Conservation (phyloP, 2,329 filamentous ascomycete genomes). For the Microsporum ferrugineum region DNA sequence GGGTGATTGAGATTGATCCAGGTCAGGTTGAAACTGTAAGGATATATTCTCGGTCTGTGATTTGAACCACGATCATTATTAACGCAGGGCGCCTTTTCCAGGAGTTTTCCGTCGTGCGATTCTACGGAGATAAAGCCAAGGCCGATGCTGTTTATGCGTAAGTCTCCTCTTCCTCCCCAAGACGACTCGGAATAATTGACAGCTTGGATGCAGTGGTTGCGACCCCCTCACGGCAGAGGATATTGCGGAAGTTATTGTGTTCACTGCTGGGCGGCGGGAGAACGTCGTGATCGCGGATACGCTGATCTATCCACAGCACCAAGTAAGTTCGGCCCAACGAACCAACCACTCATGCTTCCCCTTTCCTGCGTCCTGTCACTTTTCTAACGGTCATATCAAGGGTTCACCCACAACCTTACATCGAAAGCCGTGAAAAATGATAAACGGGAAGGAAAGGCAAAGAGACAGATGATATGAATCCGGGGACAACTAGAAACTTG, state of each 20-base stretch:
- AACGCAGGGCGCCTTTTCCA: conserved; percentile 19
- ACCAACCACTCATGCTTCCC: not conserved
- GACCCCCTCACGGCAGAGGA: conserved; percentile 82
- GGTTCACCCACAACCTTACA: conserved; percentile 8
- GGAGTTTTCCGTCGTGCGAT: conserved; percentile 83
- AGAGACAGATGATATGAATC: not conserved
- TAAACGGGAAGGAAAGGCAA: not conserved
- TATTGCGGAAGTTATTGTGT: conserved; percentile 83
- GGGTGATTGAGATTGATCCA: conserved; percentile 80
- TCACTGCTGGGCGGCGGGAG: conserved; percentile 68
- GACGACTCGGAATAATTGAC: not conserved
- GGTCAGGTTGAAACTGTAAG: conserved; percentile 80
- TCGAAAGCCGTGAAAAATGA: conserved; percentile 6
- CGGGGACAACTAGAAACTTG: not conserved
- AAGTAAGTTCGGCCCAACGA: conserved; percentile 46
- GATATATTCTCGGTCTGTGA: not conserved
- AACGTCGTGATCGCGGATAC: conserved; percentile 87
- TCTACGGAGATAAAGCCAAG: conserved; percentile 78
- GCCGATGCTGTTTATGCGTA: conserved; percentile 81
- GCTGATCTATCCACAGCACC: conserved; percentile 77
- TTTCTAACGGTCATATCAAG: conserved; percentile 2
- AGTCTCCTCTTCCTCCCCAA: conserved; percentile 24
- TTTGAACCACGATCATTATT: not conserved
- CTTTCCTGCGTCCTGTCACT: not conserved
- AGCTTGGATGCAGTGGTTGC: conserved; percentile 43